These are phyloP conservation scores for Gymnopilus dilepis DNA, from an alignment of 768 basidiomycete species.

Conservation along the genomic window DNA sequence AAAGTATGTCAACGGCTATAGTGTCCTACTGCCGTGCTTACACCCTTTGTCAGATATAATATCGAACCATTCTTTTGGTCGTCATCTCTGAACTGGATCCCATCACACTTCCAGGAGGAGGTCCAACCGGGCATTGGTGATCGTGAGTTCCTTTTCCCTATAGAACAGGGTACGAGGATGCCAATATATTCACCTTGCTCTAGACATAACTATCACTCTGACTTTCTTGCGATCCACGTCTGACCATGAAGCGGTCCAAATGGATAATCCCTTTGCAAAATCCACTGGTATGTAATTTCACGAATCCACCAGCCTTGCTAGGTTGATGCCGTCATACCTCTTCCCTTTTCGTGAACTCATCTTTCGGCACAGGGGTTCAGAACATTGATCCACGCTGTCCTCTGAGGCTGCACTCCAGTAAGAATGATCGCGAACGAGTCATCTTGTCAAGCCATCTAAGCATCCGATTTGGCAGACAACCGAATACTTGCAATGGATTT, in stretches of 20 bases:
- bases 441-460: background rate
- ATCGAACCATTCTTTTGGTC: conserved; percentile 75
- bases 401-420: conserved; percentile 39
- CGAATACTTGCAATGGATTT: conserved; percentile 49
- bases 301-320: conserved; percentile 16
- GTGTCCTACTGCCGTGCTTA: conserved; percentile 47
- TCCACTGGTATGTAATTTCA: conserved; percentile 22
- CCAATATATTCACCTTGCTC: background rate
- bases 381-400: conserved; percentile 49
- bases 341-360: background rate
- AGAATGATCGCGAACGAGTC: conserved; percentile 7
- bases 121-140: conserved; percentile 46
- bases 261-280: conserved; percentile 20
- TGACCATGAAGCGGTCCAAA: conserved; percentile 29
- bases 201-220: conserved; percentile 64
- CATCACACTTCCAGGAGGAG: conserved; percentile 66
- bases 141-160: conserved; percentile 43
- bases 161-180: background rate
- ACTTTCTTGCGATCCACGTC: conserved; percentile 56
- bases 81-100: conserved; percentile 71
- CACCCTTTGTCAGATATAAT: conserved; percentile 50
- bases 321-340: background rate
- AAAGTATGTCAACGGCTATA: conserved; percentile 40
- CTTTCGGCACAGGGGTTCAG: conserved; percentile 19
- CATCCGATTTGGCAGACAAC: conserved; percentile 23